A percentile compares a stretch with the other conserved stretches of the same genome.
These are phyloP conservation scores for Mrakia blollopis DNA, from an alignment of 768 basidiomycete species.

Conservation along the genomic window DNA sequence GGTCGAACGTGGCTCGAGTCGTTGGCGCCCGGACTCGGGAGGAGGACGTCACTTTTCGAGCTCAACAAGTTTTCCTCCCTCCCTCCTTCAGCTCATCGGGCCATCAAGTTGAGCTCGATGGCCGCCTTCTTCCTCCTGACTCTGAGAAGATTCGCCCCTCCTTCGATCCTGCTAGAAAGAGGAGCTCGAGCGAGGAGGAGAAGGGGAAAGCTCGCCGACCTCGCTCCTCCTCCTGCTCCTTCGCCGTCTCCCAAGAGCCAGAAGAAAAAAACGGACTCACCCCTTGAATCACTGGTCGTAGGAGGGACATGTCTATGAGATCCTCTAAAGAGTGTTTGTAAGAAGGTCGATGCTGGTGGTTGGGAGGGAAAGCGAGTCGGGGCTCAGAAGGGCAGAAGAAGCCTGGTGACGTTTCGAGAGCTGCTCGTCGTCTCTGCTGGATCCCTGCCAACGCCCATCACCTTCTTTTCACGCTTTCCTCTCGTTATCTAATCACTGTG, in stretches of 20 bases:
- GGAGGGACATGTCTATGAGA: neutral
- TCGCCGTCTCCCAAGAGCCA: neutral
- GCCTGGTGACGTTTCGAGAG: neutral
- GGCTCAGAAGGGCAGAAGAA: neutral
- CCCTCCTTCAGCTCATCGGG: no score
- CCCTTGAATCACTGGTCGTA: neutral
- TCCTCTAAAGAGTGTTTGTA: no score
- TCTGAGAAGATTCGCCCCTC: neutral
- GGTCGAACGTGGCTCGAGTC: neutral
- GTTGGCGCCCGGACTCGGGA: neutral
- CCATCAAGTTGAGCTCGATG: no score
- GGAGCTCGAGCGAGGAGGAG: neutral
- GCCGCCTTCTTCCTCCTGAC: no score
- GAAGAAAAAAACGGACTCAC: neutral
- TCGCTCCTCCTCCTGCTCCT: neutral
- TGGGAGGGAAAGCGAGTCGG: neutral
- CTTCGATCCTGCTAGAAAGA: neutral
- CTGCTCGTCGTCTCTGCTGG: slow-evolving; percentile 24
- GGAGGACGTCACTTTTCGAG: neutral
- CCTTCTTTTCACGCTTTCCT: no score
- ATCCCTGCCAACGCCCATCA: no score
- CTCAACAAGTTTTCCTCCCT: neutral
- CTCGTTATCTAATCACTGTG: no score
- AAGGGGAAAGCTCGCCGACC: neutral
- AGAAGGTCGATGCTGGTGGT: neutral